Conservation (phyloP, 139 green algal species). For the Diplosphaera chodatii region DNA sequence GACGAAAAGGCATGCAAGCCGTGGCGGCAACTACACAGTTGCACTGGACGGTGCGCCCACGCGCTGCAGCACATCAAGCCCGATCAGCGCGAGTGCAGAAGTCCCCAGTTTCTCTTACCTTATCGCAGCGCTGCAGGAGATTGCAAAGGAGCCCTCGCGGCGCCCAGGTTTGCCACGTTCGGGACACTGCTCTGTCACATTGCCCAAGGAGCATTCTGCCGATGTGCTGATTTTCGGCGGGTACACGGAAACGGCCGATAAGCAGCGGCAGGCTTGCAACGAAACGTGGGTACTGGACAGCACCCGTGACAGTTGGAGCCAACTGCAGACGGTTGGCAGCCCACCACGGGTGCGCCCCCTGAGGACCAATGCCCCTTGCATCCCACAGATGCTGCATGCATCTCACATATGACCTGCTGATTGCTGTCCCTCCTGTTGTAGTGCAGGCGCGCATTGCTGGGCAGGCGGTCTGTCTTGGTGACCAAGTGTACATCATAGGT, state of each 20-base stretch:
- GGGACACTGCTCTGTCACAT: constrained; percentile 6
- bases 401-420: too few species aligned
- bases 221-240: constrained; percentile 31
- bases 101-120: too few species aligned
- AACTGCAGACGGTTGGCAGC: neutral
- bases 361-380: too few species aligned
- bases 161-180: constrained; percentile 11
- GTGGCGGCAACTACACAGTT: too few species aligned
- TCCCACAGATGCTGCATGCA: constrained; percentile 10
- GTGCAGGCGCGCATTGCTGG: too few species aligned
- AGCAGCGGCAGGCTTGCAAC: constrained; percentile 18
- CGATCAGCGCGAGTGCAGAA: too few species aligned
- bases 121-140: constrained; percentile 12
- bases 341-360: neutral
- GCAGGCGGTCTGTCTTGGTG: constrained; percentile 13
- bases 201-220: neutral
- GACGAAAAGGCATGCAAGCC: too few species aligned
- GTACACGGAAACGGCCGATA: constrained; percentile 24
- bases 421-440: too few species aligned
- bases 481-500: constrained; percentile 31
- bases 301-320: neutral
- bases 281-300: constrained; percentile 19
- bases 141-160: neutral
- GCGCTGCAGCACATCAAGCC: too few species aligned
- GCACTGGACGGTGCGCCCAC: too few species aligned